Percentiles rank a stretch among this genome's conserved stretches.
phyloP scores from a whole-genome alignment of 257 asterid genomes.

The Gynochthodes officinalis region DNA sequence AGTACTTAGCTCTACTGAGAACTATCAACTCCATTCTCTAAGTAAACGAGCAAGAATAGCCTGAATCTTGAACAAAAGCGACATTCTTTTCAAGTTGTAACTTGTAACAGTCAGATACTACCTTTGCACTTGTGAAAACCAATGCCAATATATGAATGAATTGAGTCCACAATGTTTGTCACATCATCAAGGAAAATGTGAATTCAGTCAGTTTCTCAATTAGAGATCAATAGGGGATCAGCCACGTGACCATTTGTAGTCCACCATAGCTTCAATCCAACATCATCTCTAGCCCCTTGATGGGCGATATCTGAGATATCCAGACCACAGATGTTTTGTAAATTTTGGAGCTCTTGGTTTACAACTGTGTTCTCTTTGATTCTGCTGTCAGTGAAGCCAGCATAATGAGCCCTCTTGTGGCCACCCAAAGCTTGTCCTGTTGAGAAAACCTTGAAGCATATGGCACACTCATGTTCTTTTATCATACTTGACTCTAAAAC shows the following conservation, averaged over 20 bases:
- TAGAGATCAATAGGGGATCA: conserved; percentile 29
- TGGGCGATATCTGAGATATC: conserved; percentile 38
- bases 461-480: conserved; percentile 40
- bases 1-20: neutral
- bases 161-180: conserved; percentile 3
- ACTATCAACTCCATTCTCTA: neutral
- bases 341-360: conserved; percentile 29
- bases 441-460: conserved; percentile 61
- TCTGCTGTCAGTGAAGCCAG: conserved; percentile 30
- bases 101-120: neutral
- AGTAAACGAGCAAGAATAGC: neutral
- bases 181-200: neutral
- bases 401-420: conserved; percentile 77
- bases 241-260: conserved; percentile 24
- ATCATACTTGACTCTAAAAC: conserved; percentile 22
- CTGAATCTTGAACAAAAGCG: neutral
- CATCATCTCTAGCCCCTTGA: conserved; percentile 23
- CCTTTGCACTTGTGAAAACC: conserved; percentile 8
- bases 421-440: conserved; percentile 89
- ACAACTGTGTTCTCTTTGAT: conserved; percentile 19
- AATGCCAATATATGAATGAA: conserved; percentile 4
- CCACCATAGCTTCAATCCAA: conserved; percentile 41
- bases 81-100: neutral
- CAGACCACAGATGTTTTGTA: conserved; percentile 32
- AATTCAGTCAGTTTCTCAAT: conserved; percentile 23